A percentile compares a stretch with the other conserved stretches of the same genome.
These are phyloP conservation scores for Sutorius australiensis DNA, from an alignment of 768 basidiomycete species.

Conservation along the genomic window DNA sequence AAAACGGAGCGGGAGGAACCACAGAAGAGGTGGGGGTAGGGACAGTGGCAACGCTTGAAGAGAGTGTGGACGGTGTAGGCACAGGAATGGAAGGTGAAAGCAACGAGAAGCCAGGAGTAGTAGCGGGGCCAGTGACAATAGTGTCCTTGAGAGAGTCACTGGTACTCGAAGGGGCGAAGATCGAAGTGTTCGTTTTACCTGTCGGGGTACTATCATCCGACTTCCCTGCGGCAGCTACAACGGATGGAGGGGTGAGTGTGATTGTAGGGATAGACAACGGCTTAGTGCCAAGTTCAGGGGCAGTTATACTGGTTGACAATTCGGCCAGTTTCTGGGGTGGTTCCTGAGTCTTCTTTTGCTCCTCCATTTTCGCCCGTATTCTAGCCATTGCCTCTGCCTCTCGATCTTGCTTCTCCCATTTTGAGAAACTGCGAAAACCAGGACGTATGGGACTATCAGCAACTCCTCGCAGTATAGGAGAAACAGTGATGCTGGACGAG, in stretches of 20 bases:
- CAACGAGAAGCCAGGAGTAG: slow-evolving; percentile 22
- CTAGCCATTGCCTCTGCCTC: slow-evolving; percentile 77
- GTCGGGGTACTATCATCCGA: slow-evolving; percentile 2
- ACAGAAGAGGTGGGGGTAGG: slow-evolving; percentile 13
- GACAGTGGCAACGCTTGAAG: slow-evolving; percentile 4
- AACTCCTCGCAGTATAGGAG: slow-evolving; percentile 32
- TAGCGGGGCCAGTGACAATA: neutral
- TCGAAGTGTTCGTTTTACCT: slow-evolving; percentile 13
- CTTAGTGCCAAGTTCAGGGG: slow-evolving; percentile 21
- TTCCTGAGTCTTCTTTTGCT: slow-evolving; percentile 39
- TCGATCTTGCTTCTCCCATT: slow-evolving; percentile 85
- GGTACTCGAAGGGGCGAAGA: slow-evolving; percentile 10
- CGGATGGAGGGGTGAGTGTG: slow-evolving; percentile 25
- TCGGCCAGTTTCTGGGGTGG: slow-evolving; percentile 35
- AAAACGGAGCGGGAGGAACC: slow-evolving; percentile 10
- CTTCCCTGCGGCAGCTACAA: slow-evolving; percentile 5
- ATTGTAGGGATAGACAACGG: slow-evolving; percentile 26
- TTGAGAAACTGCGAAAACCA: slow-evolving; percentile 52
- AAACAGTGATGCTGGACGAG: slow-evolving; percentile 29
- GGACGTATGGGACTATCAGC: slow-evolving; percentile 55
- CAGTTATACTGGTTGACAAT: slow-evolving; percentile 24
- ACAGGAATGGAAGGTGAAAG: slow-evolving; percentile 25
- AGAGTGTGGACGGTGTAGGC: slow-evolving; percentile 14
- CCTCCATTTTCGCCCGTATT: slow-evolving; percentile 53
- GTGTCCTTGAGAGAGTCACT: slow-evolving; percentile 8